phyloP scores from a whole-genome alignment of 257 asterid species.

The Lantana camara region DNA sequence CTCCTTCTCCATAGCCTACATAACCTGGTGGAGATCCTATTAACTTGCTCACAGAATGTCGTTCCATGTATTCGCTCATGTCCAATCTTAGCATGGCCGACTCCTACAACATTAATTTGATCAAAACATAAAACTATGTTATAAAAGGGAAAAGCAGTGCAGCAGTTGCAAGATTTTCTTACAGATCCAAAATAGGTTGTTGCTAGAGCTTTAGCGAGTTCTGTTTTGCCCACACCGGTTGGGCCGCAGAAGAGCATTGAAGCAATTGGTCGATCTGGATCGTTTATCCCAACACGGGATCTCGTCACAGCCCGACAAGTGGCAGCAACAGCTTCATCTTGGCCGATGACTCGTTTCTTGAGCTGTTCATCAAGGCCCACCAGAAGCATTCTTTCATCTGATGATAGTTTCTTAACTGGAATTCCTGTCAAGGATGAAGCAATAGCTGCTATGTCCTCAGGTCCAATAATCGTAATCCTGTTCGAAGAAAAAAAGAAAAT shows the following conservation, averaged over 20 bases:
- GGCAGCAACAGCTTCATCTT: slow-evolving; percentile 94
- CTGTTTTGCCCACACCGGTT: slow-evolving; percentile 99
- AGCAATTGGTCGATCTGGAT: slow-evolving; percentile 95
- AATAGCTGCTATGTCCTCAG: slow-evolving; percentile 93
- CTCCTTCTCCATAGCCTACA: slow-evolving; percentile 95
- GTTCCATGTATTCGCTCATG: slow-evolving; percentile 99
- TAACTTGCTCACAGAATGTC: slow-evolving; percentile 97
- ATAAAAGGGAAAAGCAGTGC: background rate
- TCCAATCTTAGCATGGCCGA: slow-evolving; percentile 93
- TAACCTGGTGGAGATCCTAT: slow-evolving; percentile 99
- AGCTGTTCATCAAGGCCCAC: slow-evolving; percentile 84
- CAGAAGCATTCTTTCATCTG: slow-evolving; percentile 80
- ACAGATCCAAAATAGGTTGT: slow-evolving; percentile 93
- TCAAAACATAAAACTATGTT: background rate
- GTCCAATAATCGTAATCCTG: slow-evolving; percentile 70
- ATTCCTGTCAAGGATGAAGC: slow-evolving; percentile 94
- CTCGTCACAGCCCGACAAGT: slow-evolving; percentile 94
- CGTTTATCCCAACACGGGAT: slow-evolving; percentile 93
- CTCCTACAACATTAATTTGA: slow-evolving; percentile 48
- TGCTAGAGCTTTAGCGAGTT: slow-evolving; percentile 92
- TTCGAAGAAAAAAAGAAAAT: background rate
- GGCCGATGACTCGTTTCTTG: slow-evolving; percentile 92
- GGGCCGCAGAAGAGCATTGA: slow-evolving; percentile 99
- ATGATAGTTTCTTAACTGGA: slow-evolving; percentile 83
- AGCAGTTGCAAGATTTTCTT: slow-evolving; percentile 38